phyloP scores from a whole-genome alignment of 768 basidiomycete genomes.

The Amanita jacksonii region DNA sequence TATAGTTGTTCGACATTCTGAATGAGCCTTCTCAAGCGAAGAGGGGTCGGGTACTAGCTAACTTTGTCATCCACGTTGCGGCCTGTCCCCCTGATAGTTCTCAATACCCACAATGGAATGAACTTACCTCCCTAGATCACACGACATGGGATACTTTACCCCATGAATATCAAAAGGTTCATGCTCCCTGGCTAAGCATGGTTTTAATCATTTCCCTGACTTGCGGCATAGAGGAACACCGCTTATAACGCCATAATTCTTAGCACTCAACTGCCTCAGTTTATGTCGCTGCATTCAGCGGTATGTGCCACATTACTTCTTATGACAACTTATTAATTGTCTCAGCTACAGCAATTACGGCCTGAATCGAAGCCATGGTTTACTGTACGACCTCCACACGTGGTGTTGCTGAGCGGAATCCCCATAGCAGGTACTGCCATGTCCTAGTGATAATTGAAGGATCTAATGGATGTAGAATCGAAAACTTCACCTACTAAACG shows the following conservation, averaged over 20 bases:
- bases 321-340: neutral
- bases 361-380: conserved; percentile 46
- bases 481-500: conserved; percentile 30
- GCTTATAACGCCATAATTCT: conserved; percentile 42
- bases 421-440: conserved; percentile 22
- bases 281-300: conserved; percentile 39
- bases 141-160: conserved; percentile 56
- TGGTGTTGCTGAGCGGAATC: conserved; percentile 39
- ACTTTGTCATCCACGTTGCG: conserved; percentile 55
- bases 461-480: neutral
- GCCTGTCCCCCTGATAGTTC: conserved; percentile 46
- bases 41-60: conserved; percentile 14
- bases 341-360: conserved; percentile 12
- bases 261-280: conserved; percentile 31
- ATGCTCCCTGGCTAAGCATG: conserved; percentile 1
- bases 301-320: conserved; percentile 23
- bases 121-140: conserved; percentile 32
- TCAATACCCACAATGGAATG: conserved; percentile 47
- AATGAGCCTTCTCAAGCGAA: conserved; percentile 11
- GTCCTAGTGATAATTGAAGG: neutral
- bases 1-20: conserved; percentile 35
- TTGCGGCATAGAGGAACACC: conserved; percentile 43
- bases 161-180: conserved; percentile 50
- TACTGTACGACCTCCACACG: conserved; percentile 33
- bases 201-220: neutral